These are phyloP conservation scores for Aspergillus ibericus DNA, from an alignment of 2,329 filamentous ascomycete species.

Conservation along the genomic window DNA sequence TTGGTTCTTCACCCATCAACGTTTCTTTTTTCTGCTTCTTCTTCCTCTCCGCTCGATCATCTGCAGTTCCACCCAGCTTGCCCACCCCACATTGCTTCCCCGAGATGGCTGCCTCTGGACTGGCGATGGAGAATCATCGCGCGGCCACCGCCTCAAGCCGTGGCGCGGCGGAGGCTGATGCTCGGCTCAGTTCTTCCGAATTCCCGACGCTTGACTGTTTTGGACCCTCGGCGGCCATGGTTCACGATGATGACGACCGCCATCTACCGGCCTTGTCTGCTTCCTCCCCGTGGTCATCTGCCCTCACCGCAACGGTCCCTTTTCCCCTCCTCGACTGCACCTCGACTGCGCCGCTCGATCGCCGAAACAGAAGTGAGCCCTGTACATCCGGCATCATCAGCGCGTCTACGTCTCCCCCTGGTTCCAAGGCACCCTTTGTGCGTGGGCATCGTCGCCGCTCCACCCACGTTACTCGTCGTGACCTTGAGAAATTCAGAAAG, in stretches of 20 bases:
- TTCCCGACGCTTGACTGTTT: constrained; percentile 25
- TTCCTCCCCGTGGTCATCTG: background rate
- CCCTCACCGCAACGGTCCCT: background rate
- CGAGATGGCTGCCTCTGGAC: background rate
- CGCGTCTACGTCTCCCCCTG: constrained; percentile 28
- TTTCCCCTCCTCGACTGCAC: constrained; percentile 2
- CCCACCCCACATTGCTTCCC: background rate
- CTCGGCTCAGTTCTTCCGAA: constrained; percentile 19
- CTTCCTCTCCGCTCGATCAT: background rate
- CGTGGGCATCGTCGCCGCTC: constrained; percentile 44
- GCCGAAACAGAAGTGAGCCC: constrained; percentile 5
- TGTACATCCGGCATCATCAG: constrained; percentile 32
- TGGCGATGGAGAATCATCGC: constrained; percentile 8
- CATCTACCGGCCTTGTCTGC: background rate
- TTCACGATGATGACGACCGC: background rate
- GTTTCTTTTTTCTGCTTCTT: background rate
- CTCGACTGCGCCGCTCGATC: background rate
- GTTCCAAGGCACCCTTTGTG: constrained; percentile 36
- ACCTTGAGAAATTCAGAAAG: constrained; percentile 40
- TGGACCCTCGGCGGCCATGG: constrained; percentile 5
- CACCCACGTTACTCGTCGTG: constrained; percentile 41
- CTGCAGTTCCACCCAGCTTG: background rate
- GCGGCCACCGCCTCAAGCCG: constrained; percentile 11
- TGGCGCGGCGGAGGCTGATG: constrained; percentile 15
- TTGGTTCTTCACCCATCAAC: background rate